These are phyloP conservation scores for Corymbia calophylla DNA, from an alignment of 441 rosid genomes.

Conservation along the genomic window DNA sequence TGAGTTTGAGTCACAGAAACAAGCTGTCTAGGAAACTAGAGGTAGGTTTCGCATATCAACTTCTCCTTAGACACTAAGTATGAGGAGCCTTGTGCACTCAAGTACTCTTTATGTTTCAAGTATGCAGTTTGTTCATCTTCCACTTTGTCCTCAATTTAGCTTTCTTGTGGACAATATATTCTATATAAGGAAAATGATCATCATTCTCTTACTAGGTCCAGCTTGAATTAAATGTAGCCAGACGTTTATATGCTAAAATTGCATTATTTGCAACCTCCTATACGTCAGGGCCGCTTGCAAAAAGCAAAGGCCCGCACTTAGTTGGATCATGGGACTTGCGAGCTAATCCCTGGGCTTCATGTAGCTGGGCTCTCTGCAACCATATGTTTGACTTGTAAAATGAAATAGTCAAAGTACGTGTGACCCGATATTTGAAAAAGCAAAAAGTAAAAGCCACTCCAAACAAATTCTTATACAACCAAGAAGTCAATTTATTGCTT, in stretches of 20 bases:
- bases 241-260: neutral
- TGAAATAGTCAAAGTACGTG: neutral
- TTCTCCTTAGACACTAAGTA: neutral
- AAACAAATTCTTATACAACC: neutral
- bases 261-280: neutral
- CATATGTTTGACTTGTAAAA: neutral
- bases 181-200: neutral
- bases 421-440: neutral
- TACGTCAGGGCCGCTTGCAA: neutral
- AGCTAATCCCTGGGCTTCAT: neutral
- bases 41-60: neutral
- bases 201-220: neutral
- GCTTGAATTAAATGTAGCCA: neutral
- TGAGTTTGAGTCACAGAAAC: neutral
- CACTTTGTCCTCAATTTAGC: neutral
- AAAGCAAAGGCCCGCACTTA: neutral
- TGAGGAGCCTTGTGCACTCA: neutral
- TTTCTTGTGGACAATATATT: neutral
- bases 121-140: neutral
- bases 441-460: neutral
- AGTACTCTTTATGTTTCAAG: neutral
- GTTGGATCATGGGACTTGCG: neutral
- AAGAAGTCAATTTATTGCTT: neutral
- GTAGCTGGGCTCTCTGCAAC: neutral
- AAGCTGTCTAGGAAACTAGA: neutral